These are phyloP conservation scores for Lenwebbia sp. DNA, from an alignment of 345 rosid species.

Conservation along the genomic window DNA sequence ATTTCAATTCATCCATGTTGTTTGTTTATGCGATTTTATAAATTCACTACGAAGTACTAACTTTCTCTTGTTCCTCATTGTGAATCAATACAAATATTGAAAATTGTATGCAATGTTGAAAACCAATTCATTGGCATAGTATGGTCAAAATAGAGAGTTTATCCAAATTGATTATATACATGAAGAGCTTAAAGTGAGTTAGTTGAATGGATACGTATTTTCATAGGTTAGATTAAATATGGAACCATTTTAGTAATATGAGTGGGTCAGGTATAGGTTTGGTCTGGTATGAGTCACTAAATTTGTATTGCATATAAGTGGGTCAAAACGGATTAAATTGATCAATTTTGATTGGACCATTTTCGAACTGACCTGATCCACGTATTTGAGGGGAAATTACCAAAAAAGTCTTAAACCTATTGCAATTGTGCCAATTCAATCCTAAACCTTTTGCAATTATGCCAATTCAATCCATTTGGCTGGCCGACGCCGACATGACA, in stretches of 20 bases:
- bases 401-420: too few species aligned
- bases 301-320: neutral
- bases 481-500: too few species aligned
- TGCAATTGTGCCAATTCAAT: too few species aligned
- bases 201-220: fast-evolving
- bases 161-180: neutral
- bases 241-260: neutral
- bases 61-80: neutral
- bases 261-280: too few species aligned
- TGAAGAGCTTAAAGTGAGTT: neutral
- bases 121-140: neutral
- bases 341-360: neutral
- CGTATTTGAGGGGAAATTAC: too few species aligned
- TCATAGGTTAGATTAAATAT: neutral
- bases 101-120: neutral
- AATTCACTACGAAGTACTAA: neutral
- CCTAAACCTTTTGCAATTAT: too few species aligned
- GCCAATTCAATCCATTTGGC: too few species aligned
- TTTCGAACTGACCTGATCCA: neutral
- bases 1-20: neutral
- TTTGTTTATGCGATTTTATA: neutral
- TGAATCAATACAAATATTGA: neutral
- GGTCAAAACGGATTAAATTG: neutral
- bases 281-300: too few species aligned
- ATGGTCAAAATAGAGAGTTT: neutral